Conservation (phyloP, 306 rosid genomes). For the Prosopis cineraria region DNA sequence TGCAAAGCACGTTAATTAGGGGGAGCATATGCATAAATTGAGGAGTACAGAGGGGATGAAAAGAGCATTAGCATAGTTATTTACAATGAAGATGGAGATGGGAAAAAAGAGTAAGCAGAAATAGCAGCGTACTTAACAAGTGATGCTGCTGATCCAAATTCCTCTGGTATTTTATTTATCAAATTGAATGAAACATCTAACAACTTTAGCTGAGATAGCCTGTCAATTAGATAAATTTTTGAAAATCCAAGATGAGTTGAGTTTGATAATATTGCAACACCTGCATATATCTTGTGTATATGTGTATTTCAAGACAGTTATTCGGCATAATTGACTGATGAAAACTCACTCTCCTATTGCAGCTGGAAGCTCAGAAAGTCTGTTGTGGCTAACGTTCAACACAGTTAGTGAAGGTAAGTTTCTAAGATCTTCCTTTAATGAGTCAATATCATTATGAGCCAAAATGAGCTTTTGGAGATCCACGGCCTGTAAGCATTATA, state of each 20-base stretch:
- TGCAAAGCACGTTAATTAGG: conserved; percentile 13
- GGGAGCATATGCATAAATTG: conserved; percentile 15
- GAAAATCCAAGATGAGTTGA: background rate
- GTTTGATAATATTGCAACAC: background rate
- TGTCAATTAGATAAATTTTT: conserved; percentile 35
- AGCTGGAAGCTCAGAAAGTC: conserved; percentile 70
- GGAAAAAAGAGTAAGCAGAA: background rate
- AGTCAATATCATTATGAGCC: conserved; percentile 77
- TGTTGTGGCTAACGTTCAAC: conserved; percentile 84
- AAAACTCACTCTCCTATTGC: conserved; percentile 93
- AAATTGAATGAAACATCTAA: conserved; percentile 80
- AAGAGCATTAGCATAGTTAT: conserved; percentile 21
- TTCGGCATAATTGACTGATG: background rate
- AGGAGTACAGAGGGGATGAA: background rate
- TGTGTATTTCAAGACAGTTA: background rate
- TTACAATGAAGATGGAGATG: conserved; percentile 16
- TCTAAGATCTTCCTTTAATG: conserved; percentile 67
- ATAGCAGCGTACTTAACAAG: conserved; percentile 73
- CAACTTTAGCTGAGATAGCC: conserved; percentile 71
- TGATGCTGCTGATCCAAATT: conserved; percentile 74
- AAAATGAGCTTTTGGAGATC: conserved; percentile 88
- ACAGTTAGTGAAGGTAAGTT: conserved; percentile 67
- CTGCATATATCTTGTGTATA: background rate
- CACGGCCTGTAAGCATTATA: conserved; percentile 63
- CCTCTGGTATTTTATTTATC: conserved; percentile 61